phyloP scores from a whole-genome alignment of 2,329 filamentous ascomycete species.

The Talaromyces funiculosus region DNA sequence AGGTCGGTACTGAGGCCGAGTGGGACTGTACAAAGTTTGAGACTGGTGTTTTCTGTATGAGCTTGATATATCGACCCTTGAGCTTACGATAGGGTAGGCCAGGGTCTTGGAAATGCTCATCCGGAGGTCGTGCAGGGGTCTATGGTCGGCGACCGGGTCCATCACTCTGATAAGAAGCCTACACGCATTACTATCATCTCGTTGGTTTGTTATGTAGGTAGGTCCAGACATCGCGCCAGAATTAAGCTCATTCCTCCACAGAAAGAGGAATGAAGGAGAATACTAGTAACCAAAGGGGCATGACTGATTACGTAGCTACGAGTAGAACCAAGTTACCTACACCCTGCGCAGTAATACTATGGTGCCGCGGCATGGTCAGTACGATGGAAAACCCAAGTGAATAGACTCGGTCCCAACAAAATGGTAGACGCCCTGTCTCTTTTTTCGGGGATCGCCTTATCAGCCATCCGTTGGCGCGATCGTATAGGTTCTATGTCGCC shows the following conservation, averaged over 20 bases:
- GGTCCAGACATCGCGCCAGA: background rate
- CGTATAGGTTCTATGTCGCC: background rate
- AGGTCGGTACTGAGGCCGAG: background rate
- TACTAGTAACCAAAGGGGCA: background rate
- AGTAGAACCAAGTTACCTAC: background rate
- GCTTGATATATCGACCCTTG: background rate
- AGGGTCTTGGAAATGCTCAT: background rate
- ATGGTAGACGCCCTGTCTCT: background rate
- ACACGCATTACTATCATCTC: no score
- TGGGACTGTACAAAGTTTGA: background rate
- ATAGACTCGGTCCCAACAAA: background rate
- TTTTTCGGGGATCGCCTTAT: background rate
- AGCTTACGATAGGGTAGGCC: background rate
- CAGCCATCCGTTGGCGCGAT: background rate
- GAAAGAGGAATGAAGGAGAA: constrained; percentile 3
- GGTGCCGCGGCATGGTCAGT: background rate
- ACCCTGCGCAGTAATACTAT: background rate
- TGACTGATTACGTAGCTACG: background rate
- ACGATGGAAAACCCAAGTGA: background rate
- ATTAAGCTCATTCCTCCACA: background rate
- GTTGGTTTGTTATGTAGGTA: background rate
- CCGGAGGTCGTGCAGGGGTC: background rate
- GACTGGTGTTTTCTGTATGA: background rate
- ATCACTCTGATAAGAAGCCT: background rate
- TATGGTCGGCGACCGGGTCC: no score